Conservation (phyloP, 305 asterid genomes). For the Salvia sclarea region DNA sequence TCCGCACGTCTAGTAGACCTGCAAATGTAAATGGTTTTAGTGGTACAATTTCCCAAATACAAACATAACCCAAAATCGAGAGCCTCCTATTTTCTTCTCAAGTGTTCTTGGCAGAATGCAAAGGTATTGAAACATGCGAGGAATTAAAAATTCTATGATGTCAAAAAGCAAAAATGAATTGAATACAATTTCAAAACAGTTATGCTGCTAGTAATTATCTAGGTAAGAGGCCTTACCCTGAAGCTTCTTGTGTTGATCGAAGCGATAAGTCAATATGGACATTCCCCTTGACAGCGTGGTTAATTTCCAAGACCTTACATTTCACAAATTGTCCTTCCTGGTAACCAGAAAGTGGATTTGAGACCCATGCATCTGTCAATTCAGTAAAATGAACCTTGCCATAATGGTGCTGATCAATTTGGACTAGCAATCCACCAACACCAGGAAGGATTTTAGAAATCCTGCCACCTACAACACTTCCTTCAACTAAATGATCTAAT, state of each 20-base stretch:
- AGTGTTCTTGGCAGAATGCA: background rate
- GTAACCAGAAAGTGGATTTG: slow-evolving; percentile 77
- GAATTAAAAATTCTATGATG: slow-evolving; percentile 6
- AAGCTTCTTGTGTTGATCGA: slow-evolving; percentile 42
- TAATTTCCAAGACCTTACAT: slow-evolving; percentile 73
- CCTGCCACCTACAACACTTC: slow-evolving; percentile 75
- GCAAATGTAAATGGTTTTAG: slow-evolving; percentile 33
- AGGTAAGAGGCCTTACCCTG: slow-evolving; percentile 51
- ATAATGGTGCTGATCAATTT: slow-evolving; percentile 62
- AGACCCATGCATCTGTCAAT: slow-evolving; percentile 57
- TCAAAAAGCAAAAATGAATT: slow-evolving; percentile 13
- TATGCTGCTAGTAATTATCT: slow-evolving; percentile 17
- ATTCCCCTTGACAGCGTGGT: slow-evolving; percentile 49
- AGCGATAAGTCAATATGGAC: slow-evolving; percentile 81
- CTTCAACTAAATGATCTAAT: slow-evolving; percentile 57
- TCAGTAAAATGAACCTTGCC: slow-evolving; percentile 97
- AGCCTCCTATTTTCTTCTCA: background rate
- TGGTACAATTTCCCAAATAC: background rate
- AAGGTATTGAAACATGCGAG: slow-evolving; percentile 1
- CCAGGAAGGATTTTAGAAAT: slow-evolving; percentile 86
- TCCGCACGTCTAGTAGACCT: slow-evolving; percentile 50
- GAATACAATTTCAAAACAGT: background rate
- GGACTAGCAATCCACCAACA: slow-evolving; percentile 82
- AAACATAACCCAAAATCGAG: background rate
- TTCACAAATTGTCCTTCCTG: slow-evolving; percentile 80